These are phyloP conservation scores for Fusarium austroafricanum DNA, from an alignment of 2,329 filamentous ascomycete species.

Conservation along the genomic window DNA sequence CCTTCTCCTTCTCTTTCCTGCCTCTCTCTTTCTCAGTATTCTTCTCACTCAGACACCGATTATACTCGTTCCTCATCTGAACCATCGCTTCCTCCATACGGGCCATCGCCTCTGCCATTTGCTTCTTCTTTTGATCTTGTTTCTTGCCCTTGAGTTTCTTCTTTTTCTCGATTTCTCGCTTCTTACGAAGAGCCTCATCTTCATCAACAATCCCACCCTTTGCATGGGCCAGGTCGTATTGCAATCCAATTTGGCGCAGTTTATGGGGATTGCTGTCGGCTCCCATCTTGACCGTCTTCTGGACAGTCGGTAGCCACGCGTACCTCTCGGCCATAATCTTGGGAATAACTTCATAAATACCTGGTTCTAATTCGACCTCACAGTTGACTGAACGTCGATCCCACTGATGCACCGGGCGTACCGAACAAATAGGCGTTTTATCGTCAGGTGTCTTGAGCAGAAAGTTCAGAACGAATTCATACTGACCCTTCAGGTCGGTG, in stretches of 20 bases:
- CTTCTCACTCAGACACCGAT: constrained; percentile 31
- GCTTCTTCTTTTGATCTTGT: constrained; percentile 42
- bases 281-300: constrained; percentile 67
- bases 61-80: constrained; percentile 43
- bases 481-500: constrained; percentile 58
- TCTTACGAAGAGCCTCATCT: constrained; percentile 53
- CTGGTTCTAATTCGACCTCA: constrained; percentile 77
- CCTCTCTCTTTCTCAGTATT: constrained; percentile 20
- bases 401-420: constrained; percentile 43
- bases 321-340: constrained; percentile 70
- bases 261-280: constrained; percentile 68
- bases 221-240: constrained; percentile 70
- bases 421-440: constrained; percentile 38
- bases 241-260: constrained; percentile 68
- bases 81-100: constrained; percentile 43
- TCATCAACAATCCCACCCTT: constrained; percentile 66
- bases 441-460: constrained; percentile 48
- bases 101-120: constrained; percentile 44
- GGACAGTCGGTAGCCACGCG: constrained; percentile 60
- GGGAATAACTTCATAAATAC: constrained; percentile 75
- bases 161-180: constrained; percentile 43
- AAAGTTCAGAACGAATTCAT: constrained; percentile 57
- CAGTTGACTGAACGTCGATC: constrained; percentile 74
- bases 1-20: constrained; percentile 4
- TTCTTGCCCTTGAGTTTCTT: constrained; percentile 42